Conservation (phyloP, 129 eudicot genomes). For the Calendula officinalis region DNA sequence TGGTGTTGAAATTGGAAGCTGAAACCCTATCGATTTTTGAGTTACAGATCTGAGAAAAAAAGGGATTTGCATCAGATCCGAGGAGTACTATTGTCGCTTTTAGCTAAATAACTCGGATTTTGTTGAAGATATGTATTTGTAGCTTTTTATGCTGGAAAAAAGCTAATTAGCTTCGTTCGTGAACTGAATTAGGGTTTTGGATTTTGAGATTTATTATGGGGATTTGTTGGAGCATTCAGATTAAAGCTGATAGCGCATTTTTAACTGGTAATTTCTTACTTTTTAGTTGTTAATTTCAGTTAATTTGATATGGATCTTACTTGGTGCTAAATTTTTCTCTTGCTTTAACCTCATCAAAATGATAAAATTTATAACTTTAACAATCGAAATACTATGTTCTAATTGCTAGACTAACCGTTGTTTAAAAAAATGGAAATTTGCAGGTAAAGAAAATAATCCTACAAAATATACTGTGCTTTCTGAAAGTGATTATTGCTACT, state of each 20-base stretch:
- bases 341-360: background rate
- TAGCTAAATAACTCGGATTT: conserved; percentile 22
- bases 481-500: background rate
- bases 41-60: conserved; percentile 12
- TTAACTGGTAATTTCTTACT: conserved; percentile 34
- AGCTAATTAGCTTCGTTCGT: conserved; percentile 15
- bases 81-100: conserved; percentile 28
- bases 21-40: conserved; percentile 23
- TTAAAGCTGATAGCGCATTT: conserved; percentile 56
- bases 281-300: background rate
- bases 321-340: background rate
- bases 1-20: conserved; percentile 14
- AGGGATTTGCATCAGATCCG: conserved; percentile 33
- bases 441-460: too few species aligned
- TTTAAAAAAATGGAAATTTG: conserved; percentile 2
- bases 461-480: background rate
- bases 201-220: conserved; percentile 46
- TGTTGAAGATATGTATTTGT: conserved; percentile 21
- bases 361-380: conserved; percentile 8
- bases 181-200: conserved; percentile 15
- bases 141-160: background rate
- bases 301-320: conserved; percentile 7
- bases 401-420: background rate
- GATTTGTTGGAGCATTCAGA: conserved; percentile 69
- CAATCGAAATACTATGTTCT: too few species aligned